Conservation (phyloP, 2,329 filamentous ascomycete species). For the Neocucurbitaria cava region DNA sequence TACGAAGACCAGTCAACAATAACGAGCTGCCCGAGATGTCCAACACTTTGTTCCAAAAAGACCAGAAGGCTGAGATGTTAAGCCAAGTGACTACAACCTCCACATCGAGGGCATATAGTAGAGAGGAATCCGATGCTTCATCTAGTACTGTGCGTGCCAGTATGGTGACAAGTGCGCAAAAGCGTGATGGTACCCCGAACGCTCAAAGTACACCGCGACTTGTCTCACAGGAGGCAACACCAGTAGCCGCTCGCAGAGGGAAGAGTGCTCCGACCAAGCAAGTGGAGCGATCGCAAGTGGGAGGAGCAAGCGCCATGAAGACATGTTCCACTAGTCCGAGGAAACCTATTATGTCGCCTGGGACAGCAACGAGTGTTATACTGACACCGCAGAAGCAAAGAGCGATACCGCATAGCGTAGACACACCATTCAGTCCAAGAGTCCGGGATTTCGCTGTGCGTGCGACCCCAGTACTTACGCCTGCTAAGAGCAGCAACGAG, state of each 20-base stretch:
- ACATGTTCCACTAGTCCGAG: conserved; percentile 1
- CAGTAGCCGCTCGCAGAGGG: not conserved
- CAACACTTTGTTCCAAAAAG: not conserved
- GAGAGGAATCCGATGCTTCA: conserved; percentile 1
- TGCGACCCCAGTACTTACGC: not conserved
- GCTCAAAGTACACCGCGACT: not conserved
- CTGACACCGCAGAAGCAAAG: not conserved
- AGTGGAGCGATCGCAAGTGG: not conserved
- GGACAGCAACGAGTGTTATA: not conserved
- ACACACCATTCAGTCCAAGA: not conserved
- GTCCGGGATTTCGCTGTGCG: not conserved
- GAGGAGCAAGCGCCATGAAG: not conserved
- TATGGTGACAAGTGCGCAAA: not conserved
- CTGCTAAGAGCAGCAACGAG: not conserved
- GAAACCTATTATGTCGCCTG: not conserved
- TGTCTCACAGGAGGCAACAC: not conserved
- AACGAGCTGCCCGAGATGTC: conserved; percentile 8
- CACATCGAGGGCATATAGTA: not conserved
- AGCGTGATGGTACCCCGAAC: not conserved
- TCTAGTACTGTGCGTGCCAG: not conserved
- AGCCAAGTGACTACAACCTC: not conserved
- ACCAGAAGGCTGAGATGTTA: not conserved
- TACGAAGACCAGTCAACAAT: conserved; percentile 7
- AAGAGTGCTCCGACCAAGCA: not conserved
- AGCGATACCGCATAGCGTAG: not conserved